Evolutionary conservation across 2,329 filamentous ascomycete genomes (phyloP), one percentile per base, ranked within the genome.

Genomic region (Alternaria solani): DNA sequence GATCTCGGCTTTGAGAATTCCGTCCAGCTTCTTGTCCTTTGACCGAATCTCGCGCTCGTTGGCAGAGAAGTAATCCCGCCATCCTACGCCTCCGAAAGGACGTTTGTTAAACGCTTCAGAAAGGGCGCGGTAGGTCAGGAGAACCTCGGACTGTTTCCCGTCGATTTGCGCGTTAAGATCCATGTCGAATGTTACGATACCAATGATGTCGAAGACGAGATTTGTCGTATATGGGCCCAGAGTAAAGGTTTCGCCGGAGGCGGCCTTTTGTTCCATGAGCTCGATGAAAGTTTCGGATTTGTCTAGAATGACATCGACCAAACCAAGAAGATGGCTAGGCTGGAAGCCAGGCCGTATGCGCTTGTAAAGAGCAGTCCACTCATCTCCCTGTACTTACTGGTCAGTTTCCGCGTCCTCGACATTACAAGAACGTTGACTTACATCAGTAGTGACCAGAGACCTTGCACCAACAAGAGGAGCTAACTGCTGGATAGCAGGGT

Each of bases 261-360:
- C 25, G 7, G 63, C 68, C n/a, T 60, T 64, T 11, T 66, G 23
- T 8, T 64, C 58, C 48, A 73, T 61, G 30, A 64, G 64, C 7
- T 68, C 58, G 41, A 65, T 62, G 47, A 75, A 77, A 0, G 60
- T 58, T 11, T 66, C 52, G 9, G 59, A 55, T 42, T 77, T 72
- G 14, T 78, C 72, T 0, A 78, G 48, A 18, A 78, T 72, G 28
- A 63, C 55, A 7, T 58, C 44, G 1, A 68, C 64, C 5, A 67
- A 53, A 11, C 39, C 46, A 14, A 67, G 57, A 4, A 68, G 60
- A 49, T 68, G 64, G 2, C 56, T 47, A 2, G 64, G 64, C 34
- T 60, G 55, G 25, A 68, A 67, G 3, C 64, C 66, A 7, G 66
- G 66, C 0, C 57, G 60, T 20, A 68, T 67, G 8, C 66, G 49